phyloP scores from a whole-genome alignment of 2,329 filamentous ascomycete genomes.

The Onygena corvina region DNA sequence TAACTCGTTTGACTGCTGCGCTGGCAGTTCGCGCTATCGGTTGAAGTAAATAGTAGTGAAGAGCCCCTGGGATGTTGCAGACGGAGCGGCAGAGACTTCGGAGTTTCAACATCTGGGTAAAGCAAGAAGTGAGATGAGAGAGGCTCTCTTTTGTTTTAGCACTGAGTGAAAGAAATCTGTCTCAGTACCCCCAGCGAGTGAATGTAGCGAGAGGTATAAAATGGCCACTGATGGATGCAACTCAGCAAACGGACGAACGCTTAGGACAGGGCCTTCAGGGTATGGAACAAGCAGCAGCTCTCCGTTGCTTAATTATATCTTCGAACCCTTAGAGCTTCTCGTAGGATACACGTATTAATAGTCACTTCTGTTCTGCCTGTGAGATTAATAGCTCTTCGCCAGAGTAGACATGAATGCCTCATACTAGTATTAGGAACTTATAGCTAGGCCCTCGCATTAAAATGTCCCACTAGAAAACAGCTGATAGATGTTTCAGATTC shows the following conservation, averaged over 20 bases:
- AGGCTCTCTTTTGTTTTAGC: not conserved
- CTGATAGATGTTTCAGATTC: conserved; percentile 2
- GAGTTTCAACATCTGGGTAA: conserved; percentile 7
- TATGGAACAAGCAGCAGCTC: not conserved
- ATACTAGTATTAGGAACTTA: not conserved
- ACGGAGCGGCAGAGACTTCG: not conserved
- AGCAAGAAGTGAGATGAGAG: not conserved
- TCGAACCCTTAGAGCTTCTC: too few relatives aligned
- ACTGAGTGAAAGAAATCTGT: too few relatives aligned
- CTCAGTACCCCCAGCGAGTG: not conserved
- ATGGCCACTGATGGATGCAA: not conserved
- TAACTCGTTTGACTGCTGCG: conserved; percentile 15
- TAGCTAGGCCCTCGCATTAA: not conserved
- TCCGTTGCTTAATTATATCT: too few relatives aligned
- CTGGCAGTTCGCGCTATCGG: conserved; percentile 1
- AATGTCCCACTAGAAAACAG: not conserved
- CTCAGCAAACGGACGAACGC: conserved; percentile 4
- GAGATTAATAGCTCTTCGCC: not conserved
- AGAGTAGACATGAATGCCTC: not conserved
- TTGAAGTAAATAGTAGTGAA: conserved; percentile 8
- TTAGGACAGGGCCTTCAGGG: not conserved
- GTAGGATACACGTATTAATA: too few relatives aligned
- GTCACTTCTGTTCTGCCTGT: too few relatives aligned
- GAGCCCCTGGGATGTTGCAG: not conserved
- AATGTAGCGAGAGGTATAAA: not conserved